These are phyloP conservation scores for Fusarium nygamai DNA, from an alignment of 2,329 filamentous ascomycete genomes.

Conservation along the genomic window DNA sequence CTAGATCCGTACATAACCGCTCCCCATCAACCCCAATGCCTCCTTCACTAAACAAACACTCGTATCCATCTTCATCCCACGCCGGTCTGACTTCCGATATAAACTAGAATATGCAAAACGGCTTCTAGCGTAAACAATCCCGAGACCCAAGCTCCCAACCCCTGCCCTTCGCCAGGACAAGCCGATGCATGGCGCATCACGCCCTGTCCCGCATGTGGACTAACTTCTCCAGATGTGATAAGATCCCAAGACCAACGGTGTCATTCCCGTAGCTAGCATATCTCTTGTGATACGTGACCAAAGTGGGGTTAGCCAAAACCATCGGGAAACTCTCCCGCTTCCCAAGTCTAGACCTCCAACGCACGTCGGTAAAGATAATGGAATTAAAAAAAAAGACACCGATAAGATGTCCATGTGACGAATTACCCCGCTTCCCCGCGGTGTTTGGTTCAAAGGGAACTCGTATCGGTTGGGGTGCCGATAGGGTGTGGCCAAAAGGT, in stretches of 20 bases:
- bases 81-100: neutral
- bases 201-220: neutral
- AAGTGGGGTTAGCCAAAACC: slow-evolving; percentile 9
- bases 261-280: slow-evolving; percentile 20
- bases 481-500: slow-evolving; percentile 11
- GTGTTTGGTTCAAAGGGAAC: neutral
- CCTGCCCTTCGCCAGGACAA: neutral
- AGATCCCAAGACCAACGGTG: slow-evolving; percentile 7
- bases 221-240: neutral
- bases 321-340: slow-evolving; percentile 28
- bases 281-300: neutral
- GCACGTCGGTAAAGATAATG: neutral
- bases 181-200: slow-evolving; percentile 7
- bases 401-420: slow-evolving; percentile 24
- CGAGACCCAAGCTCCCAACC: neutral
- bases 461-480: slow-evolving; percentile 24
- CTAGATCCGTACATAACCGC: neutral
- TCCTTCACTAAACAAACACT: neutral
- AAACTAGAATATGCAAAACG: neutral
- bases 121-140: slow-evolving; percentile 14
- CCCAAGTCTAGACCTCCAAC: slow-evolving; percentile 4
- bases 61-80: neutral
- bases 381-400: neutral
- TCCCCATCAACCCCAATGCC: neutral
- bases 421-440: slow-evolving; percentile 33